Base-by-base conservation (phyloP, 108 stramenopile genomes). In the Parietichytrium sp. region DNA sequence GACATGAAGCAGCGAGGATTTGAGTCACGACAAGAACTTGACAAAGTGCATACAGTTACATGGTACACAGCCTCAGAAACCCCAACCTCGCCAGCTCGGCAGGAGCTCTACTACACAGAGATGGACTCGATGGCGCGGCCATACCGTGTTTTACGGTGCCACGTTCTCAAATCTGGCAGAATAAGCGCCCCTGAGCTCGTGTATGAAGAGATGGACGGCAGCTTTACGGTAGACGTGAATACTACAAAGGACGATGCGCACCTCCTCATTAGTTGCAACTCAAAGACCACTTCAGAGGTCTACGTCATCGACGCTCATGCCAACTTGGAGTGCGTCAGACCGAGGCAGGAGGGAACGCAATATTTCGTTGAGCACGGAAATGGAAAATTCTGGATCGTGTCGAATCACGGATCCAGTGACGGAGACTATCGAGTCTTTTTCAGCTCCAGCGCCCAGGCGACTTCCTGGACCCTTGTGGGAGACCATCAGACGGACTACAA, bases 301-400 rank as follows among this genome's bases (percentile, higher is more conserved):
- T 42, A 72, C 42, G 42, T 27, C 29, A 72, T 72, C 38, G 38
- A 72, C 45, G 6, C 36, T 0, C 15, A 45, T 36, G 38, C 38
- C 20, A 15, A 13, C 27, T 42, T 72, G 1, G 61, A 72, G 20
- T 72, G 61, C 42, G 20, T 72, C 20, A 33, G 61, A 7, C 61
- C 33, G 7, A 33, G 61, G 10, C 20, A 72, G 33, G 16, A 16
- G 6, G 61, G 61, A 16, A n/a, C 45, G 10, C 61, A 72, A 25
- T 72, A 72, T 25, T 72, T 72, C 45, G 18, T n/a, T 2, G 61
- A 72, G 61, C 61, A 72, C 42, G 61, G 38, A 6, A 42, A 42
- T 72, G 61, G 45, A 33, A 45, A 45, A n/a, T 20, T 72, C 45
- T 72, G 61, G 61, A 45, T 72, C 20, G 61, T 72, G 10, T 45